A percentile compares a stretch with the other conserved stretches of the same genome.
Evolutionary conservation across 192 early-diverging fungal species (phyloP).

Genomic region (Pecoramyces ruminantium): DNA sequence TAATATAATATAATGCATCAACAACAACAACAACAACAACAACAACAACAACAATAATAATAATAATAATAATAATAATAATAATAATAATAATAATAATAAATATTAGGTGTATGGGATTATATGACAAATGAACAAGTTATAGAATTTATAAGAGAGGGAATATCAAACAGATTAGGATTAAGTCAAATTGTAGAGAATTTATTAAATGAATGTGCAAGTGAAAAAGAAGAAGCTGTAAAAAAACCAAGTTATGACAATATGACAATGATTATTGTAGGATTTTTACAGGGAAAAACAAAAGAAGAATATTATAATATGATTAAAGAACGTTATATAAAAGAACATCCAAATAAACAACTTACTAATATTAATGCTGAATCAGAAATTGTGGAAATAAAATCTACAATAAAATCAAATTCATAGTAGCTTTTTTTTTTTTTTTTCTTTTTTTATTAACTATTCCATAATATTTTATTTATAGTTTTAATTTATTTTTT

Average conservation of each 20-base stretch:
- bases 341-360: neutral
- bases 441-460: no score
- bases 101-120: conserved; percentile 82
- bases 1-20: neutral
- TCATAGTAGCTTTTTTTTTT: no score
- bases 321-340: neutral
- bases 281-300: conserved; percentile 57
- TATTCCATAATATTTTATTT: no score
- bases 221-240: neutral
- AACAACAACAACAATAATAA: neutral
- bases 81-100: neutral
- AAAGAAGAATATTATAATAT: conserved; percentile 36
- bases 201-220: conserved; percentile 13
- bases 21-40: neutral
- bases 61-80: neutral
- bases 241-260: conserved; percentile 98
- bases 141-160: conserved; percentile 58
- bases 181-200: conserved; percentile 63
- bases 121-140: conserved; percentile 77
- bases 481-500: no score
- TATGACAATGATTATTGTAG: conserved; percentile 96
- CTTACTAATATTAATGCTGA: neutral
- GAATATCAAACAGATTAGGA: conserved; percentile 39
- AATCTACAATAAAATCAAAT: neutral
- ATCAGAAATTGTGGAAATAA: neutral